A percentile compares a stretch with the other conserved stretches of the same genome.
These are phyloP conservation scores for Colletotrichum brevisporum DNA, from an alignment of 2,329 filamentous ascomycete genomes.

Conservation along the genomic window DNA sequence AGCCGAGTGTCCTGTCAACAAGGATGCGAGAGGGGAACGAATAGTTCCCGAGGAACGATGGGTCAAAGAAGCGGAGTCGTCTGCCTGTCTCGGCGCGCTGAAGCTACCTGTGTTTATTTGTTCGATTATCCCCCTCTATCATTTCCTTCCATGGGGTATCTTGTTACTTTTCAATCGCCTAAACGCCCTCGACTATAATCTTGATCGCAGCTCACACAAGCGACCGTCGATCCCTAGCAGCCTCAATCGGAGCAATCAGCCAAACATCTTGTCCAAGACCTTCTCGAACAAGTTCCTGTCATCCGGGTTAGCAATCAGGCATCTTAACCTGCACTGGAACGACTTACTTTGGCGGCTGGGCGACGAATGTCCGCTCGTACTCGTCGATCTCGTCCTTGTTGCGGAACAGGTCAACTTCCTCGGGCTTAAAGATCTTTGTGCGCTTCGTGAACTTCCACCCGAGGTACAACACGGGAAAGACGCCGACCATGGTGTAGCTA, in stretches of 20 bases:
- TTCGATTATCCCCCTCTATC: too few relatives aligned
- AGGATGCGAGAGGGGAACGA: too few relatives aligned
- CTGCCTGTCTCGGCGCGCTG: too few relatives aligned
- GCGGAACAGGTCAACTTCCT: slow-evolving; percentile 73
- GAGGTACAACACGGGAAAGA: slow-evolving; percentile 78
- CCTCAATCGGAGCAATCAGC: neutral
- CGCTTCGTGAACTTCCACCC: slow-evolving; percentile 80
- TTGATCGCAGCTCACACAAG: neutral
- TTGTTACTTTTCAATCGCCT: neutral
- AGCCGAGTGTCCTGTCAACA: too few relatives aligned
- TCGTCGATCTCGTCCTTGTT: slow-evolving; percentile 78
- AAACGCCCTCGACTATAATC: neutral
- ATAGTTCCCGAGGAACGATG: too few relatives aligned
- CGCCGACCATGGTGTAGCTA: slow-evolving; percentile 77
- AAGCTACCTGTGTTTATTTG: too few relatives aligned
- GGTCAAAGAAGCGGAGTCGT: too few relatives aligned
- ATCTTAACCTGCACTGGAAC: fast-evolving
- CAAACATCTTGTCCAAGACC: slow-evolving; percentile 31
- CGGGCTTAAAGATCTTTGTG: slow-evolving; percentile 69
- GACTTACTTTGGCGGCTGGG: slow-evolving; percentile 65
- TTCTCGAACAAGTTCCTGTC: slow-evolving; percentile 24
- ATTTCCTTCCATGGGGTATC: slow-evolving; percentile 11
- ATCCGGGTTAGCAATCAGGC: neutral
- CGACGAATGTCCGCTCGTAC: slow-evolving; percentile 74
- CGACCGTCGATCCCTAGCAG: neutral